A percentile compares a stretch with the other conserved stretches of the same genome.
Evolutionary conservation across 176 grass and related monocot species (phyloP).

Genomic region (Pontederia paniculata): DNA sequence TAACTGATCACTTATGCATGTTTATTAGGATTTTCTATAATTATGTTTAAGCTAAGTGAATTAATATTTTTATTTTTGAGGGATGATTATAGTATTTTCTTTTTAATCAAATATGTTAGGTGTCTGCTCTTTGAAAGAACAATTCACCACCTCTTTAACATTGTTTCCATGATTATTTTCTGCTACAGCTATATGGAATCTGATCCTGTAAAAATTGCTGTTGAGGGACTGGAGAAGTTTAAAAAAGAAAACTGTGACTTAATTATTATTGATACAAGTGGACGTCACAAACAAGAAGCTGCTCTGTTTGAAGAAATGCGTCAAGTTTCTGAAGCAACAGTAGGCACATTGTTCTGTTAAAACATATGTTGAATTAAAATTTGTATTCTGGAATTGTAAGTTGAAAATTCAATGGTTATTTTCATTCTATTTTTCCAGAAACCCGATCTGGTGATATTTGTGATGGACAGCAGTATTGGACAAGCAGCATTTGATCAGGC

Average conservation of each 20-base stretch:
- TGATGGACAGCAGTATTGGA: slow-evolving; percentile 98
- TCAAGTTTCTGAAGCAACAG: slow-evolving; percentile 95
- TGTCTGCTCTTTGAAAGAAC: background rate
- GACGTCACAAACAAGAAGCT: slow-evolving; percentile 90
- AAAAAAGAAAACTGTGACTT: slow-evolving; percentile 89
- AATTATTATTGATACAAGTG: slow-evolving; percentile 96
- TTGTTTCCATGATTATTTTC: slow-evolving; percentile 11
- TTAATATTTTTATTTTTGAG: no score
- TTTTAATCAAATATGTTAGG: background rate
- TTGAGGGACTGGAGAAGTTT: slow-evolving; percentile 92
- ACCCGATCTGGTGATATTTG: slow-evolving; percentile 92
- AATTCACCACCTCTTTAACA: slow-evolving; percentile 5
- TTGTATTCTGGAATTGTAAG: background rate
- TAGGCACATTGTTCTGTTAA: slow-evolving; percentile 18
- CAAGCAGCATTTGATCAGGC: slow-evolving; percentile 98
- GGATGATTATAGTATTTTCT: no score
- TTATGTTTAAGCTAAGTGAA: no score
- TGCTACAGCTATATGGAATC: slow-evolving; percentile 80
- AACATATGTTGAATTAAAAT: background rate
- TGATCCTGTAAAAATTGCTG: slow-evolving; percentile 93
- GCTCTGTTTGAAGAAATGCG: slow-evolving; percentile 97
- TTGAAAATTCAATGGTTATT: background rate
- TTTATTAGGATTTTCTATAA: no score
- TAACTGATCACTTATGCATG: no score
- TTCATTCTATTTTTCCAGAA: slow-evolving; percentile 45